Evolutionary conservation across 225 moss, liverwort and hornwort species (phyloP).

Genomic region (Rhytidiadelphus loreus): DNA sequence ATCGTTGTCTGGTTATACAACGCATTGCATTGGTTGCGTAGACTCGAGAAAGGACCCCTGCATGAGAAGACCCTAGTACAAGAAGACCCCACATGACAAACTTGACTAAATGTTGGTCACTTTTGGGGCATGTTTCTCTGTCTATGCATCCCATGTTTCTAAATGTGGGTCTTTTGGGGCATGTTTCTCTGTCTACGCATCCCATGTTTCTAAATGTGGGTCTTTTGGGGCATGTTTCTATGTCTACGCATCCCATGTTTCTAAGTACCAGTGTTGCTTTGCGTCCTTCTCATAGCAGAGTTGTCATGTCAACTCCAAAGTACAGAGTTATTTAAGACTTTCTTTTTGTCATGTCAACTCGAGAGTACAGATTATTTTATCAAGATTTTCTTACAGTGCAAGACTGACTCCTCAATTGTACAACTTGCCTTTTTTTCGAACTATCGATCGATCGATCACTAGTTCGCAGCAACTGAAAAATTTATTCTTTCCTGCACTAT

Average conservation of each 20-base stretch:
- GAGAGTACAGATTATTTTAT: no score
- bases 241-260: background rate
- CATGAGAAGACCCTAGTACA: no score
- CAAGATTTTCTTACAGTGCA: background rate
- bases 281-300: background rate
- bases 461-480: background rate
- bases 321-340: no score
- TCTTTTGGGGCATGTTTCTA: background rate
- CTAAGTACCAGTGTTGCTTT: background rate
- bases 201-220: no score
- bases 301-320: background rate
- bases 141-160: no score
- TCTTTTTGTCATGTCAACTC: no score
- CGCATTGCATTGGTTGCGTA: fast-evolving
- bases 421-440: background rate
- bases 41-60: background rate
- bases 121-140: no score
- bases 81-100: background rate
- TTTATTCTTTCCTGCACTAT: no score
- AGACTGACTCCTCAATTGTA: background rate
- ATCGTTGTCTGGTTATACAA: background rate
- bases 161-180: no score
- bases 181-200: no score
- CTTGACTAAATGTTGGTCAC: background rate
- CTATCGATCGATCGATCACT: background rate